Percentiles rank a stretch among this genome's conserved stretches.
These are phyloP conservation scores for Daedaleopsis sinensis DNA, from an alignment of 768 basidiomycete species.

Conservation along the genomic window DNA sequence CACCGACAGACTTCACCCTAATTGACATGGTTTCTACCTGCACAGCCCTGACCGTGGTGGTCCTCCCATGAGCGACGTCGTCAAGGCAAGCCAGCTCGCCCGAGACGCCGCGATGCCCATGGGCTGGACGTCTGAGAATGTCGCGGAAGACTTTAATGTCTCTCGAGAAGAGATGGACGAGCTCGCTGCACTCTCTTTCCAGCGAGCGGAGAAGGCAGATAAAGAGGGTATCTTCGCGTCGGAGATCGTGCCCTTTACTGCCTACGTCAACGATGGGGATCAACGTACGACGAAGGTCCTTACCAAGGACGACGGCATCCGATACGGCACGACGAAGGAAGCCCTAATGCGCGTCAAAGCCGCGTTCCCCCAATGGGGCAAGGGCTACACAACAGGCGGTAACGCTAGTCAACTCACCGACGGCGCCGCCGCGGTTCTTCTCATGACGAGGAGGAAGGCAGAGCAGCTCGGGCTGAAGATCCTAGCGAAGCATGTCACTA, in stretches of 20 bases:
- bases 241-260: slow-evolving; percentile 80
- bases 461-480: slow-evolving; percentile 72
- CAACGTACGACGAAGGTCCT: slow-evolving; percentile 55
- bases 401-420: slow-evolving; percentile 88
- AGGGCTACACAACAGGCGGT: slow-evolving; percentile 74
- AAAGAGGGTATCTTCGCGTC: slow-evolving; percentile 61
- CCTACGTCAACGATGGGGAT: slow-evolving; percentile 60
- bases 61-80: slow-evolving; percentile 60
- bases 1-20: slow-evolving; percentile 22
- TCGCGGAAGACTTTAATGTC: slow-evolving; percentile 72
- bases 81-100: slow-evolving; percentile 57
- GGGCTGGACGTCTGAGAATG: slow-evolving; percentile 92
- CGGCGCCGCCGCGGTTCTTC: slow-evolving; percentile 76
- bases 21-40: slow-evolving; percentile 12
- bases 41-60: slow-evolving; percentile 66
- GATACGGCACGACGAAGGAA: slow-evolving; percentile 73
- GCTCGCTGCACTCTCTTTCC: slow-evolving; percentile 75
- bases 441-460: slow-evolving; percentile 83
- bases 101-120: slow-evolving; percentile 70
- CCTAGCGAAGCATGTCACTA: slow-evolving; percentile 79
- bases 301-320: slow-evolving; percentile 76
- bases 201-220: slow-evolving; percentile 76
- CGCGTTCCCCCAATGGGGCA: slow-evolving; percentile 86
- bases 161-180: slow-evolving; percentile 77
- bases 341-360: slow-evolving; percentile 62